These are phyloP conservation scores for Calonectria multiphialidica DNA, from an alignment of 2,329 filamentous ascomycete species.

Conservation along the genomic window DNA sequence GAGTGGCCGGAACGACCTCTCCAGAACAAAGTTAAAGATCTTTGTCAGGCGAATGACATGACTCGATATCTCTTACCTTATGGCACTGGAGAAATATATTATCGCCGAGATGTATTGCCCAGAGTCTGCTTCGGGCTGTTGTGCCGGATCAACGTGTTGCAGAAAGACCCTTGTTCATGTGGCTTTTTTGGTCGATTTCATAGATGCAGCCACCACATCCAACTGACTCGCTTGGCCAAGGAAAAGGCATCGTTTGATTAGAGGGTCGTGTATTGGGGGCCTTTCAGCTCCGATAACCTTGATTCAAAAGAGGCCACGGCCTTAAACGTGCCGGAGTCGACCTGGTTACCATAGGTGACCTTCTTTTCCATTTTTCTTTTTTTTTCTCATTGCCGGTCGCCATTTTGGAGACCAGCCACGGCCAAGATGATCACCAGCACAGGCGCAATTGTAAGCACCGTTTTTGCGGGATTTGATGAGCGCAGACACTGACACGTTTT, in stretches of 20 bases:
- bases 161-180: background rate
- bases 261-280: background rate
- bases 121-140: no score
- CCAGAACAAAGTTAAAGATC: no score
- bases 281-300: background rate
- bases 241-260: background rate
- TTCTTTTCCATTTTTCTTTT: background rate
- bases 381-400: background rate
- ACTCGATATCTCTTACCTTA: background rate
- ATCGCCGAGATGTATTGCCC: background rate
- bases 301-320: background rate
- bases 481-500: background rate
- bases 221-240: background rate
- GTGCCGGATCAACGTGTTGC: background rate
- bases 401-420: background rate
- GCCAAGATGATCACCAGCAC: background rate
- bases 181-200: background rate
- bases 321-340: background rate
- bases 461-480: no score
- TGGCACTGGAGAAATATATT: no score
- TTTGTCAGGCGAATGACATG: background rate
- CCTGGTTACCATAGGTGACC: background rate
- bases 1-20: background rate
- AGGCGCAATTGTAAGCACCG: background rate
- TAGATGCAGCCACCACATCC: background rate